These are phyloP conservation scores for Pichia eremophila DNA, from an alignment of 805 yeast species.

Conservation along the genomic window DNA sequence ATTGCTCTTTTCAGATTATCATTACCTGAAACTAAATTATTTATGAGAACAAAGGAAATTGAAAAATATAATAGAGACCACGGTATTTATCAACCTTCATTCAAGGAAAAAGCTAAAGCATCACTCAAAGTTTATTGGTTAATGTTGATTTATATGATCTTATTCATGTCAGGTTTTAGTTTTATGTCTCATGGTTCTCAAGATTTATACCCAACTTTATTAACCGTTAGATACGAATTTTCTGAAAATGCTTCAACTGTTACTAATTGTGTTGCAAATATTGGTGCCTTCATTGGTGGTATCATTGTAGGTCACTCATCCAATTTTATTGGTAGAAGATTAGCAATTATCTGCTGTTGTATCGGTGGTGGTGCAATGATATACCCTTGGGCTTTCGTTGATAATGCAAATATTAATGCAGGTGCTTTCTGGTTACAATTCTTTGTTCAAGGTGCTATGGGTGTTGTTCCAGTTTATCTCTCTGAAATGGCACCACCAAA, in stretches of 20 bases:
- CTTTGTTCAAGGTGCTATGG: constrained; percentile 65
- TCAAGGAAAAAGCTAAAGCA: constrained; percentile 25
- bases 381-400: constrained; percentile 53
- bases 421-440: constrained; percentile 55
- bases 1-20: constrained; percentile 33
- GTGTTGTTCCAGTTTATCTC: constrained; percentile 53
- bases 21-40: constrained; percentile 47
- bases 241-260: constrained; percentile 39
- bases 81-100: constrained; percentile 25
- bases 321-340: constrained; percentile 46
- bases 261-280: constrained; percentile 46
- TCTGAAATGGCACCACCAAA: constrained; percentile 55
- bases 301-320: constrained; percentile 45
- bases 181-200: constrained; percentile 57
- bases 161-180: constrained; percentile 56
- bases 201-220: constrained; percentile 50
- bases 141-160: constrained; percentile 43
- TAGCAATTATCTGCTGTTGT: constrained; percentile 42
- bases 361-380: constrained; percentile 49
- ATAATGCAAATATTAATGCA: constrained; percentile 39
- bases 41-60: constrained; percentile 32
- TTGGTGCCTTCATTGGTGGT: constrained; percentile 56
- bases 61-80: constrained; percentile 24
- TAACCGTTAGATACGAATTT: constrained; percentile 36
- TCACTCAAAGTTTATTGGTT: constrained; percentile 47